Evolutionary conservation across 148 eudicot species (phyloP).

Genomic region (Cornus kousa): DNA sequence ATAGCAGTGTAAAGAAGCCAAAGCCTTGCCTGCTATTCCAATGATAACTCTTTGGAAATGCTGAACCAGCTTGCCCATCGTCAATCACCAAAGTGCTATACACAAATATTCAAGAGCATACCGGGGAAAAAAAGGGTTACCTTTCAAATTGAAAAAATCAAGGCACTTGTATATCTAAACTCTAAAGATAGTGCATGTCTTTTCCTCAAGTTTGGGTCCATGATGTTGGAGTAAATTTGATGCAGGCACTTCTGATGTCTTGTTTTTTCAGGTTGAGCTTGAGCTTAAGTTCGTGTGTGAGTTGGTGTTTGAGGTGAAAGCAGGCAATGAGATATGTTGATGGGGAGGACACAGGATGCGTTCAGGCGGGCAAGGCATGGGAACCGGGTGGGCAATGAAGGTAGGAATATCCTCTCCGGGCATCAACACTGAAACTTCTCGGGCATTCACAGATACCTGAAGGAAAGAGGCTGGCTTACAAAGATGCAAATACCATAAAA

Average conservation of each 20-base stretch:
- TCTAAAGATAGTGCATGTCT: not conserved
- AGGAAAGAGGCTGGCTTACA: not conserved
- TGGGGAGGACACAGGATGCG: constrained; percentile 54
- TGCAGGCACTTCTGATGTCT: not conserved
- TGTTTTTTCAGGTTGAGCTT: constrained; percentile 13
- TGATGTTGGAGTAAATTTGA: not conserved
- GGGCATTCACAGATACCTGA: constrained; percentile 44
- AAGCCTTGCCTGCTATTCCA: not conserved
- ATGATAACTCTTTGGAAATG: not conserved
- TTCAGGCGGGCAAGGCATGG: constrained; percentile 49
- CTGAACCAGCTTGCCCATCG: not conserved
- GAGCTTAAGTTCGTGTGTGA: constrained; percentile 13
- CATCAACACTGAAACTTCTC: constrained; percentile 62
- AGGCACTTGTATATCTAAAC: not conserved
- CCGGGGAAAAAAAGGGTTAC: not conserved
- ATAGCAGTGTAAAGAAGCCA: not conserved
- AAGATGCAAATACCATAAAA: not conserved
- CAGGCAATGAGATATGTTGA: constrained; percentile 13
- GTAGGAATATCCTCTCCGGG: constrained; percentile 62
- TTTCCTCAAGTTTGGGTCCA: not conserved
- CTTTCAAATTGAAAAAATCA: not conserved
- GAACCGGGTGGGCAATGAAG: constrained; percentile 66
- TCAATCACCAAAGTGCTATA: not conserved
- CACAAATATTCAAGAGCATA: not conserved
- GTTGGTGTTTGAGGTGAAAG: constrained; percentile 14